Evolutionary conservation across 345 rosid genomes (phyloP), one percentile per base, ranked within the genome.

Genomic region (Eucalyptus polybractea): DNA sequence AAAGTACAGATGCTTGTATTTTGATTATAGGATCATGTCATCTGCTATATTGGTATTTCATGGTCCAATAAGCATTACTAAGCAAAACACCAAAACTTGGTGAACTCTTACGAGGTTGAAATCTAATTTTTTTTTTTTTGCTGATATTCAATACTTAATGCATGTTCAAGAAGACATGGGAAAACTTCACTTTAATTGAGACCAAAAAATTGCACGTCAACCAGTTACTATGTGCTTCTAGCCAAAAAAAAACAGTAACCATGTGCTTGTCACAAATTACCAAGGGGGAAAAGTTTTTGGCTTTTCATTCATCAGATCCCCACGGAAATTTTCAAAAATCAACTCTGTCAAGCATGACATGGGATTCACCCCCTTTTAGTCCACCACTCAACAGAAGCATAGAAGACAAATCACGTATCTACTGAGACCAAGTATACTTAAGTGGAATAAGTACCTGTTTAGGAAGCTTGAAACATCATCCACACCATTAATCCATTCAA

Each of bases 391-490:
- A 42, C 51, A 42, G 80, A 40, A 42, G 22, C 51, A 40, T 21
- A 40, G 47, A 60, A 53, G 65, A 45, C 37, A 87, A 87, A 37
- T 42, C 51, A 31, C 8, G 47, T 7, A 87, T 56, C 44, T 53
- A 27, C 49, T 58, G 31, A 49, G 33, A 42, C 27, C 54, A 86
- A 47, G 33, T 42, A 85, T 40, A 76, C 47, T 76, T 21, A 40
- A 21, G 21, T 37, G 88, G 91, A 88, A 54, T 42, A 86, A 60
- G 88, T 94, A 96, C 99, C 90, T 94, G 88, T 97, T 95, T 87
- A 96, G 95, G 92, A 96, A 97, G 96, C 95, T 95, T 53, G 95
- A 92, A 88, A 90, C 72, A 65, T 96, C 98, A 37, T 94, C 95
- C 65, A 87, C 42, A 90, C 94, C 92, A 69, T 92, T 69, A 72